phyloP scores from a whole-genome alignment of 1,284 basidiomycete genomes.

The Leccinum variabile region DNA sequence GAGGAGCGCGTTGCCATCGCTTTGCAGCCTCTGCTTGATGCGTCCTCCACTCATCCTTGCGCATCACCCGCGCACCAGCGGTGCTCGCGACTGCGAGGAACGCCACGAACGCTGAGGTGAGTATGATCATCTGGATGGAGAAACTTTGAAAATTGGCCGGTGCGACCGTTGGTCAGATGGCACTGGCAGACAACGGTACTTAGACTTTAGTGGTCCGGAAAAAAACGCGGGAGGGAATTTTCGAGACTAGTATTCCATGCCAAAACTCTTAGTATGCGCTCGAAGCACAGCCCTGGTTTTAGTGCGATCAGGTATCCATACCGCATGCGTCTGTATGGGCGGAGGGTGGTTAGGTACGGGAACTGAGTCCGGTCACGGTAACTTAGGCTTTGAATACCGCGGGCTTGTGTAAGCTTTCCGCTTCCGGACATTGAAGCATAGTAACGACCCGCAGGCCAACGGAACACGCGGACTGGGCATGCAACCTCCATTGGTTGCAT shows the following conservation, averaged over 20 bases:
- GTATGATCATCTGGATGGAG: background rate
- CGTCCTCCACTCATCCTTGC: constrained; percentile 6
- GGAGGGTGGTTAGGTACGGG: too few relatives aligned
- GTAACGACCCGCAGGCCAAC: background rate
- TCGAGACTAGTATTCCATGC: background rate
- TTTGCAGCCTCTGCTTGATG: constrained; percentile 39
- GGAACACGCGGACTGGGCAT: background rate
- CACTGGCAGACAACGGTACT: background rate
- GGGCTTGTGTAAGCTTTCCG: too few relatives aligned
- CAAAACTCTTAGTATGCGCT: background rate
- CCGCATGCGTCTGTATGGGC: background rate
- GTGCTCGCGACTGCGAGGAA: background rate
- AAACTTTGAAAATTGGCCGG: background rate
- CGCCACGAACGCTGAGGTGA: background rate
- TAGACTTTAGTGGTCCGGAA: background rate
- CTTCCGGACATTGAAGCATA: too few relatives aligned
- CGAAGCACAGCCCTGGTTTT: background rate
- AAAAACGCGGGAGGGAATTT: background rate
- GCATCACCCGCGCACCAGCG: background rate
- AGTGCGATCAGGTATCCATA: background rate
- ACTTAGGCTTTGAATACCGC: too few relatives aligned
- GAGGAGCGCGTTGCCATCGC: constrained; percentile 34
- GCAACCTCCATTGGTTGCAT: background rate
- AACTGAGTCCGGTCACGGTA: too few relatives aligned
- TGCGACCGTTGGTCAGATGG: background rate